phyloP scores from a whole-genome alignment of 176 grass and related monocot species.

The Neostapfia colusana region DNA sequence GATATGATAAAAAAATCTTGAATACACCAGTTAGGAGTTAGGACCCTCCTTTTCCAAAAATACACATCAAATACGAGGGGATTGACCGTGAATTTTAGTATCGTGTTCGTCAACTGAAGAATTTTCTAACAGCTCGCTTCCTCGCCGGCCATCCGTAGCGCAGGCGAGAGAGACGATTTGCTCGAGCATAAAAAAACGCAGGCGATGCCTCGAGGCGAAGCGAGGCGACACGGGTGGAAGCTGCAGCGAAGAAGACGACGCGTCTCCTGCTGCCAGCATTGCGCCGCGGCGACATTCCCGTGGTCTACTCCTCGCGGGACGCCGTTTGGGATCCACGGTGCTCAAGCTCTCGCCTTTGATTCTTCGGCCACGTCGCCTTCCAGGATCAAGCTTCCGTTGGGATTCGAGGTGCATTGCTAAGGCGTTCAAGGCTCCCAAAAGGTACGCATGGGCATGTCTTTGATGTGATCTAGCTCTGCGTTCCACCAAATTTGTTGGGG shows the following conservation, averaged over 20 bases:
- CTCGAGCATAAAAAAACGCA: conserved; percentile 33
- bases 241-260: conserved; percentile 20
- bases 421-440: background rate
- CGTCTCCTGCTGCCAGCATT: conserved; percentile 2
- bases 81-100: conserved; percentile 27
- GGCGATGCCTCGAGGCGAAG: conserved; percentile 25
- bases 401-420: background rate
- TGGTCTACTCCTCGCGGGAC: background rate
- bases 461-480: background rate
- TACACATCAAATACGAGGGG: background rate
- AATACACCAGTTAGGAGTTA: too few relatives aligned
- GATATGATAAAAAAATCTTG: too few relatives aligned
- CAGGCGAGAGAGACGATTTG: background rate
- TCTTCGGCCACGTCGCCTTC: background rate
- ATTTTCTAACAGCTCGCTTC: conserved; percentile 15
- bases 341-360: background rate
- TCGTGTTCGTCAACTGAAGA: background rate
- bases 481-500: background rate
- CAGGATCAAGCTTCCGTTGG: background rate
- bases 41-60: background rate
- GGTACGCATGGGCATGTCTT: background rate
- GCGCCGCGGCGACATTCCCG: background rate
- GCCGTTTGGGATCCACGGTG: background rate
- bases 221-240: conserved; percentile 1
- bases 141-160: conserved; percentile 9